Conservation (phyloP, 305 asterid species). For the Fraxinus xanthoxyloides region DNA sequence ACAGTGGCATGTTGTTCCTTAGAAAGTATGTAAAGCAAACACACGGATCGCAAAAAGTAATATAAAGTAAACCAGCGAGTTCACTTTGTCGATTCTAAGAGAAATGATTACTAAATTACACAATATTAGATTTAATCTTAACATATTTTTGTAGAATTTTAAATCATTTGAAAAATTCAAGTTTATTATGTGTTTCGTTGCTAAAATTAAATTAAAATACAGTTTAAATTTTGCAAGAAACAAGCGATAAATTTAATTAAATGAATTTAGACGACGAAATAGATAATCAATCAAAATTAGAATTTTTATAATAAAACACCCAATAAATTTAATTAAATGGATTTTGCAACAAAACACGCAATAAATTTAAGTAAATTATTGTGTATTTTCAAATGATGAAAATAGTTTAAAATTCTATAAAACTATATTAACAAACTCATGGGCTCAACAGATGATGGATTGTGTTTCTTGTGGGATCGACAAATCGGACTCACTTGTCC, state of each 20-base stretch:
- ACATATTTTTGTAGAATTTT: not conserved
- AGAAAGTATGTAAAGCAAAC: not conserved
- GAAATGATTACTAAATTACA: not conserved
- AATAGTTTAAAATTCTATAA: not conserved
- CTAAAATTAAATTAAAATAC: no score
- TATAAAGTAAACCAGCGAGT: not conserved
- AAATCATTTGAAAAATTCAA: not conserved
- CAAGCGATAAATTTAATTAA: not conserved
- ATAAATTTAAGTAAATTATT: no score
- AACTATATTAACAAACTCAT: not conserved
- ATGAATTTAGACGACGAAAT: not conserved
- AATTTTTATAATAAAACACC: not conserved
- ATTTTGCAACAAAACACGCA: not conserved
- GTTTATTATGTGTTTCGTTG: not conserved
- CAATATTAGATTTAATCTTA: no score
- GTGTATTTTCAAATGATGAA: not conserved
- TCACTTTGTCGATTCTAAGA: not conserved
- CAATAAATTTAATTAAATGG: not conserved
- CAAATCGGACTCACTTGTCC: not conserved
- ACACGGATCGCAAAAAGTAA: not conserved
- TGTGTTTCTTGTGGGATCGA: not conserved
- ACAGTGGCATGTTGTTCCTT: not conserved
- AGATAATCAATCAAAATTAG: not conserved
- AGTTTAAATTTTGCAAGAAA: not conserved
- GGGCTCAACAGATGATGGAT: not conserved